phyloP scores from a whole-genome alignment of 1,284 basidiomycete species.

The Fistulinella cinereoalba region DNA sequence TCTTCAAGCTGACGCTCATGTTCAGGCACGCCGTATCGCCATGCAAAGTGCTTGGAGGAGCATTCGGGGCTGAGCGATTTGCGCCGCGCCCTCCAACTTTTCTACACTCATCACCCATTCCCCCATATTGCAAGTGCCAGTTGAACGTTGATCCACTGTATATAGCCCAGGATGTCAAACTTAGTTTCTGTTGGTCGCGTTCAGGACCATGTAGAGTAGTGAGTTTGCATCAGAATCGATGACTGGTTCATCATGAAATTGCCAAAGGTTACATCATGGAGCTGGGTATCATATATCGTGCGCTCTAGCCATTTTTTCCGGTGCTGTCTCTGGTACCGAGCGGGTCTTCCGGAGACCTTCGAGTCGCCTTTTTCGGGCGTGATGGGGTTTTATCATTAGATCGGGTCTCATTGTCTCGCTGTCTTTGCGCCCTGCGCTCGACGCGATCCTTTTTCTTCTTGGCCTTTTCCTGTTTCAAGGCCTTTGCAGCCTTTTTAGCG shows the following conservation, averaged over 20 bases:
- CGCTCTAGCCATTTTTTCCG: background rate
- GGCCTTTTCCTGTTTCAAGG: conserved; percentile 5
- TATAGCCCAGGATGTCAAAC: conserved; percentile 2
- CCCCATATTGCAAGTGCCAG: conserved; percentile 5
- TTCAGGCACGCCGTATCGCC: conserved; percentile 64
- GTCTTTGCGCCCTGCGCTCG: conserved; percentile 6
- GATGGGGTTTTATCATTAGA: background rate
- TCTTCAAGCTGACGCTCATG: conserved; percentile 7
- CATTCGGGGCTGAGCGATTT: conserved; percentile 41
- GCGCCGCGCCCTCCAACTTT: conserved; percentile 1
- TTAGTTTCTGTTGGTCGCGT: conserved; percentile 12
- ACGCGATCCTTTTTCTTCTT: conserved; percentile 1
- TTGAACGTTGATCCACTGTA: conserved; percentile 9
- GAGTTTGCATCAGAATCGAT: conserved; percentile 17
- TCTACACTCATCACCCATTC: conserved; percentile 5
- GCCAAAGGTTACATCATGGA: too few relatives aligned
- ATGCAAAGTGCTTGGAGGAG: conserved; percentile 75
- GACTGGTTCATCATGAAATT: conserved; percentile 11
- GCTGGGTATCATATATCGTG: too few relatives aligned
- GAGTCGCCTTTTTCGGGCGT: background rate
- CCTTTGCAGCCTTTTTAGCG: conserved; percentile 13
- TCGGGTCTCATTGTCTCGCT: background rate
- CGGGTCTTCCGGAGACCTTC: background rate
- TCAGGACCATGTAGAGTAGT: conserved; percentile 33
- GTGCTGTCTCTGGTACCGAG: too few relatives aligned